Conservation (phyloP, 352 stramenopile genomes). For the Hyaloperonospora brassicae region DNA sequence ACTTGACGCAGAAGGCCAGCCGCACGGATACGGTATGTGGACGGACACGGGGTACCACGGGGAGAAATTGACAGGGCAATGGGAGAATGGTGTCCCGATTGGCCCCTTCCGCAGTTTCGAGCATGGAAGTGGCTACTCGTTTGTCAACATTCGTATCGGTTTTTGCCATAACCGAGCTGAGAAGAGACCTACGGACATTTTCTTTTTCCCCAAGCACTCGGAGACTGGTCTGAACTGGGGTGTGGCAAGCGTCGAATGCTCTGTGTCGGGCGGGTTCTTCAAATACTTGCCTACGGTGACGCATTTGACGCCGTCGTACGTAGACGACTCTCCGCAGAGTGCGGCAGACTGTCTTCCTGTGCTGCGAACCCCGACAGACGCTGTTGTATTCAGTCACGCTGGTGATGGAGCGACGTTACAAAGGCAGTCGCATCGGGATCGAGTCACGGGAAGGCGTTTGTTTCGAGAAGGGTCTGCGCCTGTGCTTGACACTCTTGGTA, state of each 20-base stretch:
- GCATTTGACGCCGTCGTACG: slow-evolving; percentile 42
- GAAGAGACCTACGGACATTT: slow-evolving; percentile 28
- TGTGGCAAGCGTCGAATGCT: slow-evolving; percentile 73
- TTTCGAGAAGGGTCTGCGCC: slow-evolving; percentile 30
- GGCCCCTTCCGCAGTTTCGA: slow-evolving; percentile 71
- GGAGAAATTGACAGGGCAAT: slow-evolving; percentile 61
- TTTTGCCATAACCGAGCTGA: slow-evolving; percentile 54
- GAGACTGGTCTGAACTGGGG: slow-evolving; percentile 50
- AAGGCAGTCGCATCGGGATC: slow-evolving; percentile 5
- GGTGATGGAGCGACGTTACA: slow-evolving; percentile 19
- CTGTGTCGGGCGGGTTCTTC: slow-evolving; percentile 67
- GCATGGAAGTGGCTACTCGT: slow-evolving; percentile 64
- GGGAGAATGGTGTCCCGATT: slow-evolving; percentile 58
- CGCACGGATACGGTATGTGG: slow-evolving; percentile 67
- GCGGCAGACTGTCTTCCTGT: slow-evolving; percentile 33
- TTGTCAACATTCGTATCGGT: slow-evolving; percentile 61
- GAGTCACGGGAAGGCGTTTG: slow-evolving; percentile 20
- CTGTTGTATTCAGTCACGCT: slow-evolving; percentile 41
- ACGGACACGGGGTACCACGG: slow-evolving; percentile 64
- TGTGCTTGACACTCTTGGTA: slow-evolving; percentile 18
- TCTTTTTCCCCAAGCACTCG: slow-evolving; percentile 45
- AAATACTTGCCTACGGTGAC: slow-evolving; percentile 49
- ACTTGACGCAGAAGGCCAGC: slow-evolving; percentile 41
- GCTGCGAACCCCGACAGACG: slow-evolving; percentile 40
- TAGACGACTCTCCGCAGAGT: slow-evolving; percentile 25